Evolutionary conservation across 1,284 basidiomycete species (phyloP).

Genomic region (Mycosarcoma maydis): DNA sequence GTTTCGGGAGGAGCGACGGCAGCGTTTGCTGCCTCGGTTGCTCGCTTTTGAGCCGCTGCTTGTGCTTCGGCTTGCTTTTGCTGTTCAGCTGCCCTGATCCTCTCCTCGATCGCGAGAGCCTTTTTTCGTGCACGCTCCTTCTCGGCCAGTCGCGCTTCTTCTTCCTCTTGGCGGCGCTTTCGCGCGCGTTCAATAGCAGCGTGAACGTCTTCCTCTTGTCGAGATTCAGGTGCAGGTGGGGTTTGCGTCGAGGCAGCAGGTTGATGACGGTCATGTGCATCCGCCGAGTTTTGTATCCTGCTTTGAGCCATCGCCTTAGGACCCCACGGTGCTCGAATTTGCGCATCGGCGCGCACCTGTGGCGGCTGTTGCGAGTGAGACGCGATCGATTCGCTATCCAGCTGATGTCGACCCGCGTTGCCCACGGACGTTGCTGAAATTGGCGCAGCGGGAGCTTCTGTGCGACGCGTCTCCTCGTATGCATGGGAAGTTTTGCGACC

Average conservation of each 20-base stretch:
- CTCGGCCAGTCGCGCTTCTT: conserved; percentile 52
- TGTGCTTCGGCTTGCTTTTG: conserved; percentile 42
- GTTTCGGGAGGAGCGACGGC: conserved; percentile 6
- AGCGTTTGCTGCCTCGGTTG: conserved; percentile 10
- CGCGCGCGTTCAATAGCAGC: conserved; percentile 63
- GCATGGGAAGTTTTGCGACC: conserved; percentile 34
- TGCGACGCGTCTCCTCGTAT: conserved; percentile 21
- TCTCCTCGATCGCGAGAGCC: conserved; percentile 59
- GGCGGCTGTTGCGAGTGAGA: conserved; percentile 8
- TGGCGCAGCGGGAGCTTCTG: conserved; percentile 2
- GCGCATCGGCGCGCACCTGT: conserved; percentile 1
- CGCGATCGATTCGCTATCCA: background rate
- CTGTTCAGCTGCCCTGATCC: conserved; percentile 51
- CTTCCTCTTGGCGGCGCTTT: conserved; percentile 62
- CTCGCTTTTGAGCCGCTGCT: conserved; percentile 23
- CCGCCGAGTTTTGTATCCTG: conserved; percentile 1
- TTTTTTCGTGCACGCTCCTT: conserved; percentile 61
- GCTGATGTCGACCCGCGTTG: background rate
- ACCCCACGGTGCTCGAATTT: conserved; percentile 28
- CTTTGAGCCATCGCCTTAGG: conserved; percentile 23
- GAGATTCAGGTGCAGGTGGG: conserved; percentile 1
- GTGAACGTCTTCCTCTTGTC: conserved; percentile 51
- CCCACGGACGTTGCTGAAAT: background rate
- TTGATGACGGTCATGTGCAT: background rate
- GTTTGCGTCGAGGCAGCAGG: background rate